Percentiles rank a stretch among this genome's conserved stretches.
Evolutionary conservation across 2,329 filamentous ascomycete species (phyloP).

Genomic region (Alternaria sp.): DNA sequence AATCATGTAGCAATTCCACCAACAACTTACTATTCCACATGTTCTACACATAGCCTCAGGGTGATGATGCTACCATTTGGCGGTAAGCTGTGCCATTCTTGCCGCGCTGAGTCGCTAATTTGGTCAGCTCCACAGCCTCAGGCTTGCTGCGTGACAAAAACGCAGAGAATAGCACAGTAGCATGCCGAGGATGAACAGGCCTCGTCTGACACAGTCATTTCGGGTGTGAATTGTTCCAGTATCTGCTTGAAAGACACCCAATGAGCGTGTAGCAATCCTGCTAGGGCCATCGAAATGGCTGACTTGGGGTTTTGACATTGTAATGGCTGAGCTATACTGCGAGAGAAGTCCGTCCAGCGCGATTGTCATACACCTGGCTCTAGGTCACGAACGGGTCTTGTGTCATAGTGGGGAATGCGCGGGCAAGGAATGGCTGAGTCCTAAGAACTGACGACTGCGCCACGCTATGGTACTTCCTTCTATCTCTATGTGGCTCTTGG

Average conservation of each 20-base stretch:
- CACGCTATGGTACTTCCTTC: background rate
- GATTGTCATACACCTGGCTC: background rate
- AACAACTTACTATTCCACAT: constrained; percentile 11
- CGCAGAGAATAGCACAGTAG: background rate
- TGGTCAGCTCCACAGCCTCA: constrained; percentile 16
- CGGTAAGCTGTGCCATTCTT: constrained; percentile 13
- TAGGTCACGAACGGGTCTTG: background rate
- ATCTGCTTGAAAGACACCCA: background rate
- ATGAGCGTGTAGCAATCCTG: constrained; percentile 6
- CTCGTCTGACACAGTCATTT: background rate
- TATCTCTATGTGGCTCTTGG: background rate
- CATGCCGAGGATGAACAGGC: background rate
- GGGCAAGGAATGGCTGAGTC: background rate
- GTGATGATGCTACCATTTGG: constrained; percentile 13
- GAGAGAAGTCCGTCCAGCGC: constrained; percentile 7
- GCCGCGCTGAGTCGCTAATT: constrained; percentile 6
- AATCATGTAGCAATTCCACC: constrained; percentile 3
- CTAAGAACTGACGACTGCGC: background rate
- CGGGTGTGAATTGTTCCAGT: background rate
- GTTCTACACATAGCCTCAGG: constrained; percentile 19
- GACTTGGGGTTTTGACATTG: background rate
- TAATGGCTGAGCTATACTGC: constrained; percentile 7
- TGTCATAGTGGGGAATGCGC: background rate
- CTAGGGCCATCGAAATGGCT: constrained; percentile 13
- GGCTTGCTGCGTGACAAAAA: background rate